These are phyloP conservation scores for Phytophthora pluvialis DNA, from an alignment of 352 stramenopile genomes.

Conservation along the genomic window DNA sequence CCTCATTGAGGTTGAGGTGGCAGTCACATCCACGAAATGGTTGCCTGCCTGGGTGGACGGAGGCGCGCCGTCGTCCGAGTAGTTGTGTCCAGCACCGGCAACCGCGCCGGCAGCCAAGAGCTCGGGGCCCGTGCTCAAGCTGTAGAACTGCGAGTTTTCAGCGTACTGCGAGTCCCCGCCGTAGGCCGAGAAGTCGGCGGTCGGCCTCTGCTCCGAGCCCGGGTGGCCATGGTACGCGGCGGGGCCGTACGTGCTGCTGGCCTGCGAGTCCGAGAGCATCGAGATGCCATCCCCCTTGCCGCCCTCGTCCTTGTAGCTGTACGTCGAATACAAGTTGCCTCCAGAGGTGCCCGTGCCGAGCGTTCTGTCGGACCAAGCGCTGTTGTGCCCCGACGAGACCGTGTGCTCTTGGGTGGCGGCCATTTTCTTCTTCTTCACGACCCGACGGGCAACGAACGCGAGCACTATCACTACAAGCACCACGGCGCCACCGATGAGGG, in stretches of 20 bases:
- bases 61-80: constrained; percentile 16
- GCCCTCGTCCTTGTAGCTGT: constrained; percentile 36
- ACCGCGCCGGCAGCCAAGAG: constrained; percentile 9
- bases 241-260: constrained; percentile 30
- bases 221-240: constrained; percentile 20
- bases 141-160: constrained; percentile 43
- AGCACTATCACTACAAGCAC: constrained; percentile 52
- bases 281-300: constrained; percentile 26
- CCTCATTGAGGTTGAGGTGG: constrained; percentile 18
- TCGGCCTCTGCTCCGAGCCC: constrained; percentile 25
- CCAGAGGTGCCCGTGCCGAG: constrained; percentile 17
- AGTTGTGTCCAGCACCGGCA: constrained; percentile 11
- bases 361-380: constrained; percentile 32
- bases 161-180: constrained; percentile 18
- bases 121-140: constrained; percentile 33
- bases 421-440: constrained; percentile 41
- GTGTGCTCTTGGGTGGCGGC: constrained; percentile 34
- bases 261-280: constrained; percentile 33
- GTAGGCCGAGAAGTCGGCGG: constrained; percentile 41
- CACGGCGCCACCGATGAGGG: constrained; percentile 48
- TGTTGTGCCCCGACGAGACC: constrained; percentile 31
- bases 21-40: constrained; percentile 41
- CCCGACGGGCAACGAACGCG: constrained; percentile 53
- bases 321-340: constrained; percentile 34
- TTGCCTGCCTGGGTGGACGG: neutral